These are phyloP conservation scores for Lagenaria siceraria DNA, from an alignment of 306 rosid species.

Conservation along the genomic window DNA sequence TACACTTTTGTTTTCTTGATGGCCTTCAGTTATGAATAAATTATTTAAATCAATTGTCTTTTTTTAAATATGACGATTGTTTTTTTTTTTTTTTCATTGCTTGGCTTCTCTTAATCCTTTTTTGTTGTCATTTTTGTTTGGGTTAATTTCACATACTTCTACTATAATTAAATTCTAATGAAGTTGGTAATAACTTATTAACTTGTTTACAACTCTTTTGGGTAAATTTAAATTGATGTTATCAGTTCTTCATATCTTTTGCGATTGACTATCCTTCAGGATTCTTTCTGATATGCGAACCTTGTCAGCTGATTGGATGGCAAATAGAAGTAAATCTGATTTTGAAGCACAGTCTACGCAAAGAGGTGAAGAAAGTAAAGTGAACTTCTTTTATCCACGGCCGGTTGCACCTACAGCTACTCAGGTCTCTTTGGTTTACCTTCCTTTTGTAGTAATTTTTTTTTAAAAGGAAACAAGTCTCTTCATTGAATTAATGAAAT, in stretches of 20 bases:
- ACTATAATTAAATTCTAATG: background rate
- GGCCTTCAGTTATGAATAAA: background rate
- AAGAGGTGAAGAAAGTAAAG: slow-evolving; percentile 91
- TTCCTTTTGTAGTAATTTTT: background rate
- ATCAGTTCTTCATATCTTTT: slow-evolving; percentile 13
- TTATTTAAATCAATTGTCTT: background rate
- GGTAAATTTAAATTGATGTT: background rate
- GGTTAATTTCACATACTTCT: background rate
- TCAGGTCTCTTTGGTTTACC: slow-evolving; percentile 46
- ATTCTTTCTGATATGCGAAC: slow-evolving; percentile 99
- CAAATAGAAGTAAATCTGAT: slow-evolving; percentile 77
- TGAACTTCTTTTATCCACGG: slow-evolving; percentile 68
- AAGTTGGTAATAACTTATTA: background rate
- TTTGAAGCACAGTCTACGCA: slow-evolving; percentile 65
- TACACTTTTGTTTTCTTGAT: background rate
- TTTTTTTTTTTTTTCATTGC: background rate
- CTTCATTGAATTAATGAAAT: too few species aligned
- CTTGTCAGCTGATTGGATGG: slow-evolving; percentile 99
- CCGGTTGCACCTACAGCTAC: slow-evolving; percentile 96
- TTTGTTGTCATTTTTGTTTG: too few species aligned
- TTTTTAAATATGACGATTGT: background rate
- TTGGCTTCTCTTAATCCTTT: background rate
- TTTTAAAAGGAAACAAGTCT: too few species aligned
- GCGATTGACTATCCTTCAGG: slow-evolving; percentile 45
- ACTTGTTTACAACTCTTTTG: background rate